These are phyloP conservation scores for Wilcoxina mikolae DNA, from an alignment of 495 filamentous ascomycete species.

Conservation along the genomic window DNA sequence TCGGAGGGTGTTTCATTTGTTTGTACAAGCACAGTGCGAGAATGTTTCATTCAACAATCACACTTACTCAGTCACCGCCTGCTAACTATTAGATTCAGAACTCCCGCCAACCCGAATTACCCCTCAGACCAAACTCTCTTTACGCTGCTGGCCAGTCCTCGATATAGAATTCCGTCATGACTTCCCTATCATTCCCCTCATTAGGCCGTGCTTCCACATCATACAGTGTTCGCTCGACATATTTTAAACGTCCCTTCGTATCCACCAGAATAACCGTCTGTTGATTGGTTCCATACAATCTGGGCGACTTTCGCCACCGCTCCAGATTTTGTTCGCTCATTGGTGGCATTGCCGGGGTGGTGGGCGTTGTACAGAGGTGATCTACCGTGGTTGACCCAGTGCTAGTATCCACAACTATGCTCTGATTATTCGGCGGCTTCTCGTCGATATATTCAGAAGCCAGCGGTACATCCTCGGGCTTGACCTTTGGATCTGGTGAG, in stretches of 20 bases:
- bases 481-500: conserved; percentile 16
- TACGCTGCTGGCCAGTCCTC: conserved; percentile 33
- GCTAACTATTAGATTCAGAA: too few relatives aligned
- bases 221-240: conserved; percentile 70
- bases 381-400: background rate
- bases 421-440: conserved; percentile 2
- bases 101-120: too few relatives aligned
- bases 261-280: conserved; percentile 77
- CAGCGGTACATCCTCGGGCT: conserved; percentile 21
- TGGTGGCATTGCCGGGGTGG: background rate
- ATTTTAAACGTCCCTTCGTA: conserved; percentile 58
- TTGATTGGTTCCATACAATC: conserved; percentile 77
- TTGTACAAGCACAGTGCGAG: too few relatives aligned
- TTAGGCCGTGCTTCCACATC: conserved; percentile 50
- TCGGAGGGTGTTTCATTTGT: too few relatives aligned
- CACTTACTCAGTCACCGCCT: too few relatives aligned
- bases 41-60: too few relatives aligned
- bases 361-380: conserved; percentile 6
- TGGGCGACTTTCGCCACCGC: conserved; percentile 15
- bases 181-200: conserved; percentile 45
- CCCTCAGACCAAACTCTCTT: background rate
- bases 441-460: conserved; percentile 12
- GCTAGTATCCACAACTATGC: background rate
- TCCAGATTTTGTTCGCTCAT: conserved; percentile 23
- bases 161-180: conserved; percentile 51